Evolutionary conservation across 2,329 filamentous ascomycete species (phyloP).

Genomic region (Diaporthe citrichinensis): DNA sequence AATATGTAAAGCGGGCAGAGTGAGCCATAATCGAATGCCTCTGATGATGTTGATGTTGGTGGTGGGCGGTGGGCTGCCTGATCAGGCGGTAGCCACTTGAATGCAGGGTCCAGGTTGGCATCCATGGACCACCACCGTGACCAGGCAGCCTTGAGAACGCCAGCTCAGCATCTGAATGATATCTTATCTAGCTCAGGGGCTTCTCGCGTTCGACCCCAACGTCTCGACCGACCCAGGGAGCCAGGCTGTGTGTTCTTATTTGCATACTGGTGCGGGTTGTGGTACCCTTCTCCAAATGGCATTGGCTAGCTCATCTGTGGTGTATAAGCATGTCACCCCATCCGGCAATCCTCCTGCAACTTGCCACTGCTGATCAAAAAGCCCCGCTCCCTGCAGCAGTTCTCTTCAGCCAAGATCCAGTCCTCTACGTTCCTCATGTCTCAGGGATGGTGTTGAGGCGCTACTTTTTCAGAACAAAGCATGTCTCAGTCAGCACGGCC

Average conservation of each 20-base stretch:
- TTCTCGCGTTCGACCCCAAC: background rate
- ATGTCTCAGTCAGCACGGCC: constrained; percentile 8
- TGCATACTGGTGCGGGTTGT: background rate
- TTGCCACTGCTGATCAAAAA: background rate
- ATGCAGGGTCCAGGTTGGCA: too few relatives aligned
- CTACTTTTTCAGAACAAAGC: background rate
- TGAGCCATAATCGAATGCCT: too few relatives aligned
- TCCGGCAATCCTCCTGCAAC: background rate
- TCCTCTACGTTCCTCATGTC: background rate
- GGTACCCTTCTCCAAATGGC: background rate
- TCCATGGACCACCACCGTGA: background rate
- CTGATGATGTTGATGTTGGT: too few relatives aligned
- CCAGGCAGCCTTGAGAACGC: background rate
- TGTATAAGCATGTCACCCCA: background rate
- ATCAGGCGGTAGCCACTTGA: too few relatives aligned
- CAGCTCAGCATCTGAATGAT: background rate
- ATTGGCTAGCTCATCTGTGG: background rate
- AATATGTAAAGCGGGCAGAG: too few relatives aligned
- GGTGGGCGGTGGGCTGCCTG: too few relatives aligned
- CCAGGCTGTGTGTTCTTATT: background rate
- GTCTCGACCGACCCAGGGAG: background rate
- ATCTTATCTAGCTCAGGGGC: background rate
- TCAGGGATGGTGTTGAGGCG: background rate
- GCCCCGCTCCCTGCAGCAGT: background rate
- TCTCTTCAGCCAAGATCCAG: background rate